Conservation (phyloP, 2,329 filamentous ascomycete species). For the Talaromyces pinophilus region DNA sequence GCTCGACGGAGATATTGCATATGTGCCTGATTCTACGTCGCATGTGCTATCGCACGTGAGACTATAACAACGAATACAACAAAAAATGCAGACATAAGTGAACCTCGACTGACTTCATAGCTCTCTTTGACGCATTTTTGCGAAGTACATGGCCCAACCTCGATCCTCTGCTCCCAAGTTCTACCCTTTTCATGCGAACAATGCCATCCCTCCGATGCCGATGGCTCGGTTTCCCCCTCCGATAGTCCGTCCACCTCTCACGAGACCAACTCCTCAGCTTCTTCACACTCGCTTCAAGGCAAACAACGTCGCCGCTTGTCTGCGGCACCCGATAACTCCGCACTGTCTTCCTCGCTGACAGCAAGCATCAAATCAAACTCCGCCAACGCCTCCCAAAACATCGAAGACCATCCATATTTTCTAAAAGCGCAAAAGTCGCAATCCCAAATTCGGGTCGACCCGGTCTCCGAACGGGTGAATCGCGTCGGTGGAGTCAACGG, state of each 20-base stretch:
- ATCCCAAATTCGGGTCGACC: not conserved
- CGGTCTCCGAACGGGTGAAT: conserved; percentile 43
- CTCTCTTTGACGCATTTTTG: conserved; percentile 65
- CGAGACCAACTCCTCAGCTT: conserved; percentile 29
- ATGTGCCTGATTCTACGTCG: not conserved
- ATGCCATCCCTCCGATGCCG: conserved; percentile 48
- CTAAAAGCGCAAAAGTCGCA: conserved; percentile 29
- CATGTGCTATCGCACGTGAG: conserved; percentile 12
- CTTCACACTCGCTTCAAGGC: conserved; percentile 23
- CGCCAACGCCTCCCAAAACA: conserved; percentile 31
- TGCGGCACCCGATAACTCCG: conserved; percentile 27
- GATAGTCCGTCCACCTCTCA: conserved; percentile 42
- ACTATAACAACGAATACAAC: not conserved
- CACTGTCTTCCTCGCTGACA: conserved; percentile 33
- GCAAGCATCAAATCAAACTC: conserved; percentile 28
- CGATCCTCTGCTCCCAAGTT: conserved; percentile 63
- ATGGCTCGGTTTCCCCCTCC: conserved; percentile 40
- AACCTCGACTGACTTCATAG: conserved; percentile 36
- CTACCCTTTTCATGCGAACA: conserved; percentile 56
- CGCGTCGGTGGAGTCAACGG: conserved; percentile 48
- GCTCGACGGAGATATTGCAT: not conserved
- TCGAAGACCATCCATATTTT: conserved; percentile 57
- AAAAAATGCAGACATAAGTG: not conserved
- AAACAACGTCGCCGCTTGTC: conserved; percentile 20
- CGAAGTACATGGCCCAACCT: conserved; percentile 63